Evolutionary conservation across 2,329 filamentous ascomycete species (phyloP), one percentile per base, ranked within the genome.

Genomic region (Pseudogymnoascus sp.): DNA sequence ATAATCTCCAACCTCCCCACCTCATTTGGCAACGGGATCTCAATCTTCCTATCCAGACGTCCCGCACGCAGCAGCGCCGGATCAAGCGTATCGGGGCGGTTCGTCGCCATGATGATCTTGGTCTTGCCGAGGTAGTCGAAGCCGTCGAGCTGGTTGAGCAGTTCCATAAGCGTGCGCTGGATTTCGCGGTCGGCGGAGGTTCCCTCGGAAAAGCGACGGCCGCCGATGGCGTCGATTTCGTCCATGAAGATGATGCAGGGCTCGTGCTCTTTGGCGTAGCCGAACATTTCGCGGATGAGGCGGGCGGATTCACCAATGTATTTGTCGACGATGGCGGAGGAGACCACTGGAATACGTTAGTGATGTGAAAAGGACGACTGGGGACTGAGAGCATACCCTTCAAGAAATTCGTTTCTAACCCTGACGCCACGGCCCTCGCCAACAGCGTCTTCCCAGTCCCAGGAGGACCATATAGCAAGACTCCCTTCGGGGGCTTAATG

Each of bases 201-300:
- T 69, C 95, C 94, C 76, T 99, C 94, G 0, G 91, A 96, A 78
- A 99, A 99, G 71, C 94, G 85, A 71, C 95, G 86, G 66, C 95
- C 95, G 75, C 94, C 94, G 72, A 99, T 99, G 72, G 94, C 94
- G 73, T 99, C 94, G 73, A 99, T 99, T 79, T 99, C 94, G 81
- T 99, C 95, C 94, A 99, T 99, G 84, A 99, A 99, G 78, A 99
- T 99, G 76, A 99, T 99, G 76, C 94, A 99, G 39, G 94, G 94
- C 77, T 99, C 94, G 76, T 99, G 94, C 76, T 99, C 95, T 78
- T 97, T 97, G 71, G 95, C 94, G 73, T 99, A 99, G 63, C 94
- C 95, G 73, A 99, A 99, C 95, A 99, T 99, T 77, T 99, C 94
- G 75, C 94, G 88, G 72, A 99, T 99, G 68, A 99, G 81, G 68